Base-by-base conservation (phyloP, 2,329 filamentous ascomycete genomes). In the Xylaria polymorpha region DNA sequence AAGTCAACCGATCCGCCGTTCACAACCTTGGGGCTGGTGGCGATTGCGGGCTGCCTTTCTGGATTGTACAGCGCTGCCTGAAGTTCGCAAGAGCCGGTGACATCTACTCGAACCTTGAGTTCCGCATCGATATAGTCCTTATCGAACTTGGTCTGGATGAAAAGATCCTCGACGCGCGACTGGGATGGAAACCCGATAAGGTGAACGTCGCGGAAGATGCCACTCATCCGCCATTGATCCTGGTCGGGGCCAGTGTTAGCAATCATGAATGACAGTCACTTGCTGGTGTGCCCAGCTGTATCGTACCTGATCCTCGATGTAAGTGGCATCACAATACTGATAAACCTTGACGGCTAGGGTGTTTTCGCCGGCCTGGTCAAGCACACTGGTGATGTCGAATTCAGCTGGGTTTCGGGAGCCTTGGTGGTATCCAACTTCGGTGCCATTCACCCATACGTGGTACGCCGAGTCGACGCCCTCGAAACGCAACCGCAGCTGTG, bases 381-480 rank as follows among this genome's bases (percentile, higher is more conserved):
- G 77, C n/a, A 82, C 74, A 0, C 75, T 69, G 0, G 86, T 87
- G 44, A 91, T 80, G 69, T 91, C 88, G 72, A 90, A 91, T 71
- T 91, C 89, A 4, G 86, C 83, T 1, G 88, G 85, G 73, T 90
- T 90, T 37, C 88, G 81, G 20, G 85, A 86, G 5, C 88, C 88
- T 76, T 91, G 88, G 46, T 85, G 85, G 74, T 91, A 91, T 7
- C 88, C 89, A 22, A 90, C 81, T 63, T 85, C 81, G 44, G 82
- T 79, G 1, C 87, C 87, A 71, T 91, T 91, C 3, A 91, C 76
- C 83, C 84, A 90, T 6, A 90, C 80, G 76, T 90, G 87, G 71
- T 87, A 91, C 0, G 88, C 85, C 67, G 86, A 85, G 71, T 90
- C 88, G 0, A 90, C 88, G 0, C 88, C 88, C 71, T 90, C 88